Evolutionary conservation across 108 stramenopile species (phyloP).

Genomic region (Cyclotella kingstonii): DNA sequence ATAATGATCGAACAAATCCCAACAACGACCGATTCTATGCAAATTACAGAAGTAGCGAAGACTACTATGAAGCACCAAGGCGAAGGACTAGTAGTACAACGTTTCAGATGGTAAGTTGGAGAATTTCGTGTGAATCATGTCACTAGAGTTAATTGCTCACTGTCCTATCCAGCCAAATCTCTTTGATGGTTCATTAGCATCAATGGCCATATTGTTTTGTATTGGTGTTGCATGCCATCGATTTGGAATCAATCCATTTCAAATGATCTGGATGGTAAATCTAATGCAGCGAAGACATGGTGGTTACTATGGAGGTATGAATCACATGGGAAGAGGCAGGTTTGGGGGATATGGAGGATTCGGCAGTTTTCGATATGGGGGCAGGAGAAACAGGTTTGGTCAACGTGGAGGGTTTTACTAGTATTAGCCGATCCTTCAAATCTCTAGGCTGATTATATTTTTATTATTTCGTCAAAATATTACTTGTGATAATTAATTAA

Average conservation of each 20-base stretch:
- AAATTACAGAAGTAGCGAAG: background rate
- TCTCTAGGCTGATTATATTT: too few species aligned
- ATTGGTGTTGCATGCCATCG: conserved; percentile 50
- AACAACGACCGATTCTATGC: background rate
- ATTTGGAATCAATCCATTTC: conserved; percentile 70
- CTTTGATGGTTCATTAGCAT: conserved; percentile 54
- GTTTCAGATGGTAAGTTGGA: conserved; percentile 19
- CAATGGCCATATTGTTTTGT: conserved; percentile 44
- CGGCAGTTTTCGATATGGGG: conserved; percentile 38
- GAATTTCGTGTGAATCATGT: background rate
- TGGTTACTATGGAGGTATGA: conserved; percentile 11
- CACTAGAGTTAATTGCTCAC: background rate
- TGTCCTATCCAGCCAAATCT: conserved; percentile 32
- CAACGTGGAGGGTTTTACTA: conserved; percentile 15
- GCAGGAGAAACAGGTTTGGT: conserved; percentile 24
- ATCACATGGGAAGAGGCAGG: conserved; percentile 34
- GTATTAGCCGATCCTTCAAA: too few species aligned
- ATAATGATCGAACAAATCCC: conserved; percentile 42
- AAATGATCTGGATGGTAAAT: conserved; percentile 58
- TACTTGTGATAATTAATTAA: conserved; percentile 1
- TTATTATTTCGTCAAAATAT: too few species aligned
- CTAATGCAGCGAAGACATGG: conserved; percentile 44
- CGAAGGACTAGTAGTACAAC: background rate
- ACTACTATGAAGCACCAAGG: background rate
- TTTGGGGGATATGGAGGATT: conserved; percentile 31